These are phyloP conservation scores for Carex sylvatica DNA, from an alignment of 202 grass and related monocot species.

Conservation along the genomic window DNA sequence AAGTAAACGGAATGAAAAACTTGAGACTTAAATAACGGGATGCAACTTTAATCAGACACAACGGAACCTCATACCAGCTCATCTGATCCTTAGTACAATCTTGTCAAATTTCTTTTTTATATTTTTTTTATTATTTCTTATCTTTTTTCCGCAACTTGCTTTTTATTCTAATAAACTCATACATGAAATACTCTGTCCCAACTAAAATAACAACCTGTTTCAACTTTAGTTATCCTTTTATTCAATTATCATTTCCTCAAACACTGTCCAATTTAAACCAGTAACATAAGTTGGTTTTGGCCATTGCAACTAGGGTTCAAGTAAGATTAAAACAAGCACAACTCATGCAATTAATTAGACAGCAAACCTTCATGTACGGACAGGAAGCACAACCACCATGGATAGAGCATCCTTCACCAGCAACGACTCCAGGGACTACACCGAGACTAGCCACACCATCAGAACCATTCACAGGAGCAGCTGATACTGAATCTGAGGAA, in stretches of 20 bases:
- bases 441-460: constrained; percentile 42
- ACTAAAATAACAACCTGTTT: background rate
- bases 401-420: constrained; percentile 94
- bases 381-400: constrained; percentile 93
- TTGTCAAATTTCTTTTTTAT: background rate
- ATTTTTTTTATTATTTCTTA: background rate
- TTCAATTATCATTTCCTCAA: constrained; percentile 5
- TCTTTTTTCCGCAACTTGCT: background rate
- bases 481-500: constrained; percentile 82
- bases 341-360: background rate
- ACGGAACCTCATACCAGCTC: background rate
- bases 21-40: background rate
- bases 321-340: background rate
- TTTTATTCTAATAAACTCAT: background rate
- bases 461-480: constrained; percentile 41
- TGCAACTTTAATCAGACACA: background rate
- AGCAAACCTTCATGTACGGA: constrained; percentile 95
- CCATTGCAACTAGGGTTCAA: background rate
- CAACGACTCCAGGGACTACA: constrained; percentile 75
- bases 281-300: background rate
- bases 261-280: background rate
- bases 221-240: background rate
- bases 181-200: background rate
- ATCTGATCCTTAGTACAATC: background rate
- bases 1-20: constrained; percentile 13